Evolutionary conservation across 2,329 filamentous ascomycete genomes (phyloP).

Genomic region (Cercospora janseana): DNA sequence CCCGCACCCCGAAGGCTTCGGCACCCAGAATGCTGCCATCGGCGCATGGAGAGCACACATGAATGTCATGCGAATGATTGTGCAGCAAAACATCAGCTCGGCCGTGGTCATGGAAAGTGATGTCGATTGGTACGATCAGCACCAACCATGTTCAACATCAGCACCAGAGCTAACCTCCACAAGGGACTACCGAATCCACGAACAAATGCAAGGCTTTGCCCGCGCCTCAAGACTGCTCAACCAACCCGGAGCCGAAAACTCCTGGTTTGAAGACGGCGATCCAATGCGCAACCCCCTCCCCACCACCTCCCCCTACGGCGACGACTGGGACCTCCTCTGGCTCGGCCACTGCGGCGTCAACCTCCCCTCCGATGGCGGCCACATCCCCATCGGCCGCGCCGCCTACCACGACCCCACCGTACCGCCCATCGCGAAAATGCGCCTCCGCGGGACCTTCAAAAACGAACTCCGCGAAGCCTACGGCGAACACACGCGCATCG

Average conservation of each 20-base stretch:
- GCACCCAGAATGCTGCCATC: conserved; percentile 6
- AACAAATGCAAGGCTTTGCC: conserved; percentile 38
- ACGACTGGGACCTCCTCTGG: conserved; percentile 42
- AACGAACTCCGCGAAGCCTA: conserved; percentile 22
- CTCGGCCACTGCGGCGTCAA: conserved; percentile 46
- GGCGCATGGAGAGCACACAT: conserved; percentile 25
- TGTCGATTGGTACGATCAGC: conserved; percentile 44
- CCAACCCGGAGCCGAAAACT: conserved; percentile 21
- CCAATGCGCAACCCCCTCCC: conserved; percentile 14
- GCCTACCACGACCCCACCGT: conserved; percentile 31
- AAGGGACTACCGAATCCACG: conserved; percentile 36
- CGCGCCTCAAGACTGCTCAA: conserved; percentile 41
- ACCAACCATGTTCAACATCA: neutral
- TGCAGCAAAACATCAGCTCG: conserved; percentile 38
- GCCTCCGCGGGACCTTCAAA: conserved; percentile 19
- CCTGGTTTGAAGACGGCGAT: conserved; percentile 15
- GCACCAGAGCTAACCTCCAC: neutral
- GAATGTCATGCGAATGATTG: conserved; percentile 35
- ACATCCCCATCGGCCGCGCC: conserved; percentile 26
- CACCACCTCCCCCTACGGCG: conserved; percentile 27
- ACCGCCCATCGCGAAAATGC: conserved; percentile 23
- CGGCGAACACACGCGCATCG: conserved; percentile 42
- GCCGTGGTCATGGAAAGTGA: conserved; percentile 47
- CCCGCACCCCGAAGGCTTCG: conserved; percentile 25
- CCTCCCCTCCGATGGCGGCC: conserved; percentile 21